Conservation (phyloP, 2,329 filamentous ascomycete genomes). For the Setomelanomma holmii region DNA sequence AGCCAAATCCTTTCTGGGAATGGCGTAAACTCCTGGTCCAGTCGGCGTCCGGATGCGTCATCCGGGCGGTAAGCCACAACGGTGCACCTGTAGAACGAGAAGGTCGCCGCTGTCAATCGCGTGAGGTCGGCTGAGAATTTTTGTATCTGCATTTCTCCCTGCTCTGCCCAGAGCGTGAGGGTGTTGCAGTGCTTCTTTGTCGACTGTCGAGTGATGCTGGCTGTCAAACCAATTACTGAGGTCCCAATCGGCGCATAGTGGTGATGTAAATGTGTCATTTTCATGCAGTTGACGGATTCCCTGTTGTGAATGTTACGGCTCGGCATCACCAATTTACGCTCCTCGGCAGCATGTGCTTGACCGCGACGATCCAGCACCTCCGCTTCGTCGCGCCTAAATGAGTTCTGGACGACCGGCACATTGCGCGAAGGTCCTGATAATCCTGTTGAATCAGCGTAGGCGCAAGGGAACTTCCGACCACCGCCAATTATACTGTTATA, state of each 20-base stretch:
- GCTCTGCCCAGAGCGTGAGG: no score
- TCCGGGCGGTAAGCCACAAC: slow-evolving; percentile 19
- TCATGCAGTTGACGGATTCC: slow-evolving; percentile 6
- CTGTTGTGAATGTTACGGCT: slow-evolving; percentile 19
- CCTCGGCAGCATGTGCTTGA: slow-evolving; percentile 40
- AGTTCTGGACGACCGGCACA: neutral
- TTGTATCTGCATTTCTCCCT: slow-evolving; percentile 20
- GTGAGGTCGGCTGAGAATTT: slow-evolving; percentile 2
- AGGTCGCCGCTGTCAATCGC: slow-evolving; percentile 2
- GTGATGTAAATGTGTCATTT: slow-evolving; percentile 13
- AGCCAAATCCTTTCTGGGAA: slow-evolving; percentile 8
- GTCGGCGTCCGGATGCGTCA: slow-evolving; percentile 15
- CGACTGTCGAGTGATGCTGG: no score
- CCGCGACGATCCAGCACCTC: neutral
- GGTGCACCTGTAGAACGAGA: no score
- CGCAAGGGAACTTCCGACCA: no score
- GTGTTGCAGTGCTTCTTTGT: no score
- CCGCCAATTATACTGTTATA: no score
- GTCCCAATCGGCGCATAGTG: no score
- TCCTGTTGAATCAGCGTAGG: no score
- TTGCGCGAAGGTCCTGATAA: neutral
- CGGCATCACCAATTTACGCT: slow-evolving; percentile 14
- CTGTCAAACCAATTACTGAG: no score
- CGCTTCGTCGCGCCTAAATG: neutral
- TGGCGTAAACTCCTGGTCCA: slow-evolving; percentile 23